A percentile compares a stretch with the other conserved stretches of the same genome.
Evolutionary conservation across 352 stramenopile species (phyloP).

Genomic region (Phytophthora rubi): DNA sequence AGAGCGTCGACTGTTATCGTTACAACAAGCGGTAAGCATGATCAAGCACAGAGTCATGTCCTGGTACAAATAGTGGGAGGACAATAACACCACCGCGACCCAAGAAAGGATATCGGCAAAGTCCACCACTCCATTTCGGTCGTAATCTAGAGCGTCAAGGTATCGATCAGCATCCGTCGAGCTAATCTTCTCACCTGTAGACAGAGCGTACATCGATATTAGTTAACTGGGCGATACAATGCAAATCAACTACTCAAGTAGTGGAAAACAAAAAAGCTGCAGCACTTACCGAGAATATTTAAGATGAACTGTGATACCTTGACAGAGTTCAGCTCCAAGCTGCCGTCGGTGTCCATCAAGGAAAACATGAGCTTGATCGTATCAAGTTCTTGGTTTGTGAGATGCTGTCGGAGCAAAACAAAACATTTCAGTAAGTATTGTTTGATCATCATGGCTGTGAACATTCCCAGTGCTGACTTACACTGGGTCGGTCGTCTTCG

Average conservation of each 20-base stretch:
- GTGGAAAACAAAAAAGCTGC: not conserved
- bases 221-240: not conserved
- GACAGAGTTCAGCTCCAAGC: constrained; percentile 55
- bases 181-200: constrained; percentile 67
- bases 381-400: constrained; percentile 71
- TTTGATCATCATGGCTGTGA: not conserved
- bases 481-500: constrained; percentile 42
- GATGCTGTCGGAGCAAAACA: constrained; percentile 31
- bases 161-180: constrained; percentile 58
- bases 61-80: not conserved
- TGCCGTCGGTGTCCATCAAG: constrained; percentile 80
- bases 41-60: constrained; percentile 12
- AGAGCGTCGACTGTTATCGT: constrained; percentile 6
- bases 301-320: constrained; percentile 77
- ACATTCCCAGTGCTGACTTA: constrained; percentile 19
- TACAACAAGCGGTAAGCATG: constrained; percentile 5
- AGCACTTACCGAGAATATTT: constrained; percentile 69
- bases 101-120: constrained; percentile 82
- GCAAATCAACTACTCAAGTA: too few species aligned
- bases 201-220: not conserved
- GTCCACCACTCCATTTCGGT: constrained; percentile 75
- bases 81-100: constrained; percentile 40
- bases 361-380: constrained; percentile 85
- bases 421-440: not conserved
- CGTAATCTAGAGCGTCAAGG: constrained; percentile 75